Evolutionary conservation across 2,329 filamentous ascomycete species (phyloP).

Genomic region (Fusarium luffae): DNA sequence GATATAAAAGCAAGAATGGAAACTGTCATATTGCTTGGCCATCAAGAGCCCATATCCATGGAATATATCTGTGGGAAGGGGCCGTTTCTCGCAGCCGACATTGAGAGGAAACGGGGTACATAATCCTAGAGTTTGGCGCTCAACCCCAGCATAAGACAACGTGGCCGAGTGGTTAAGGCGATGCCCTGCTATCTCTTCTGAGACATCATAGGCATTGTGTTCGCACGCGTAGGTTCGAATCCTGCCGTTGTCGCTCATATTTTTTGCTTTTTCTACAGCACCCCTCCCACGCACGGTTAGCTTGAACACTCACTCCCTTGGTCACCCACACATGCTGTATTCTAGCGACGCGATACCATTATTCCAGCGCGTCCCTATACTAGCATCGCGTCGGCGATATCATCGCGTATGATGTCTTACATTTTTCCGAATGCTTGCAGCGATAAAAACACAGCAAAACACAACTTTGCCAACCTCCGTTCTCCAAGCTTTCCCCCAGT

Average conservation of each 20-base stretch:
- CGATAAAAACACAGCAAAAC: too few relatives aligned
- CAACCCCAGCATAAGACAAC: constrained; percentile 2
- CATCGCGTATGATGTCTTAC: too few relatives aligned
- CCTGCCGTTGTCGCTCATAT: constrained; percentile 19
- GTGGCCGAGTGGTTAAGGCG: constrained; percentile 35
- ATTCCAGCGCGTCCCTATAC: background rate
- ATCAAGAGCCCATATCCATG: too few relatives aligned
- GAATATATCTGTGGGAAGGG: accelerated
- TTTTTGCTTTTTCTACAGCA: background rate
- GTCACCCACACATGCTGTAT: too few relatives aligned
- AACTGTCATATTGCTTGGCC: too few relatives aligned
- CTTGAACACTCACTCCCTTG: background rate
- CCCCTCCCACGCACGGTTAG: too few relatives aligned
- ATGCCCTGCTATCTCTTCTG: constrained; percentile 28
- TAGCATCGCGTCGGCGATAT: too few relatives aligned
- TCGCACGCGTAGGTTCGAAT: constrained; percentile 24
- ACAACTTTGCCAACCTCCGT: too few relatives aligned
- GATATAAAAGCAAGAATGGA: too few relatives aligned
- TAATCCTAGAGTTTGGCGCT: background rate
- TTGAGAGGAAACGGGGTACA: accelerated
- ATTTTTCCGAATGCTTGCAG: too few relatives aligned
- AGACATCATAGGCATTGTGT: constrained; percentile 22
- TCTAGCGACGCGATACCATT: background rate
- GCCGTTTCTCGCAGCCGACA: too few relatives aligned
- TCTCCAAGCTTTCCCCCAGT: background rate